A percentile compares a stretch with the other conserved stretches of the same genome.
Conservation (phyloP, 176 grass and related monocot genomes). For the Bonia amplexicaulis region DNA sequence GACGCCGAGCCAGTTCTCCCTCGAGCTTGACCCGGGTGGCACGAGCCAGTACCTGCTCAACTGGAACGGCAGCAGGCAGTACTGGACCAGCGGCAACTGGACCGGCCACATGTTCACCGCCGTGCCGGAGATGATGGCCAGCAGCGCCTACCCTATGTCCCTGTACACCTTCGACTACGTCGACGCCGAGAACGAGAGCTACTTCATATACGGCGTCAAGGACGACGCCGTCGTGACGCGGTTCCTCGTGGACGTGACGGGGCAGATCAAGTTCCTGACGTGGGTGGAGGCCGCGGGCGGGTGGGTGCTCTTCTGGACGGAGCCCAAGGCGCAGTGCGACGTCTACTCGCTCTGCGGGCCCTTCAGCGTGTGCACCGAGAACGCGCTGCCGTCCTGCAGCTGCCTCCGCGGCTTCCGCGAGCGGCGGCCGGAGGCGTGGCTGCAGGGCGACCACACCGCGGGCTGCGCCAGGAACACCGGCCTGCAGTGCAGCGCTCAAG, state of each 20-base stretch:
- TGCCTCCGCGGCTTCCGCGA: constrained; percentile 41
- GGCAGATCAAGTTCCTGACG: constrained; percentile 38
- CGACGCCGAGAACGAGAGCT: constrained; percentile 30
- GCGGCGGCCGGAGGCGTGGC: background rate
- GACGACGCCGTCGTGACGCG: constrained; percentile 25
- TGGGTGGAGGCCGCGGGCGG: constrained; percentile 9
- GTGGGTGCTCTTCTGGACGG: constrained; percentile 45
- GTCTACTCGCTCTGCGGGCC: constrained; percentile 37
- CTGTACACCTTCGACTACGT: constrained; percentile 41
- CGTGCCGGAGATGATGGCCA: constrained; percentile 49
- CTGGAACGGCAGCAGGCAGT: constrained; percentile 33
- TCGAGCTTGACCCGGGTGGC: constrained; percentile 40
- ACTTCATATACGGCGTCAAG: constrained; percentile 46
- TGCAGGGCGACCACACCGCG: background rate
- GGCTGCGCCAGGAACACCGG: constrained; percentile 37
- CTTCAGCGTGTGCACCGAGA: constrained; percentile 42
- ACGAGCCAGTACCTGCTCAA: constrained; percentile 49
- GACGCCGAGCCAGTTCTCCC: constrained; percentile 34
- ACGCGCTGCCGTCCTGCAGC: constrained; percentile 15
- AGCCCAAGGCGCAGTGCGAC: constrained; percentile 47
- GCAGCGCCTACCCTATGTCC: background rate
- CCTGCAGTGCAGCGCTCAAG: constrained; percentile 19
- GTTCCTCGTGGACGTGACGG: constrained; percentile 39
- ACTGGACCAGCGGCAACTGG: constrained; percentile 66
- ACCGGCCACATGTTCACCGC: constrained; percentile 24